A percentile compares a stretch with the other conserved stretches of the same genome.
Conservation (phyloP, 768 basidiomycete genomes). For the Suillus bovinus region DNA sequence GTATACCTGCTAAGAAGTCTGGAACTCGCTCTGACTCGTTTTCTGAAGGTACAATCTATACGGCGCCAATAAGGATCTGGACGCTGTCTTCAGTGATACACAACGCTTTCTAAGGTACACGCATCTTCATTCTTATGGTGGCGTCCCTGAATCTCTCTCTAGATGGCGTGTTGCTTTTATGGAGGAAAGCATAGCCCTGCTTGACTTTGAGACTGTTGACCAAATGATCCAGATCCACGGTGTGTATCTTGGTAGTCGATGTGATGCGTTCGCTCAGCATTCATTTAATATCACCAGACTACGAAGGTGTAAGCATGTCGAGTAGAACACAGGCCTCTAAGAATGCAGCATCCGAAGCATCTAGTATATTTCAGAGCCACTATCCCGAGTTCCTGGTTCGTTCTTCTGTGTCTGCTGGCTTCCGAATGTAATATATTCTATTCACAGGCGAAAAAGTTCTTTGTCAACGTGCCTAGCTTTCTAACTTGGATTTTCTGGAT, state of each 20-base stretch:
- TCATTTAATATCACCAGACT: slow-evolving; percentile 47
- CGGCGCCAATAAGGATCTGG: slow-evolving; percentile 64
- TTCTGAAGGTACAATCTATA: slow-evolving; percentile 72
- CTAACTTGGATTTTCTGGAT: slow-evolving; percentile 84
- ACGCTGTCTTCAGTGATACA: slow-evolving; percentile 75
- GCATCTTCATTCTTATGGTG: neutral
- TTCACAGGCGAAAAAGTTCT: slow-evolving; percentile 68
- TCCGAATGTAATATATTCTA: slow-evolving; percentile 1
- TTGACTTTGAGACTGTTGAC: slow-evolving; percentile 76
- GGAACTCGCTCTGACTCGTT: neutral
- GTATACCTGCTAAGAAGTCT: neutral
- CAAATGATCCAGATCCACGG: slow-evolving; percentile 77
- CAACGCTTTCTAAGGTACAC: slow-evolving; percentile 72
- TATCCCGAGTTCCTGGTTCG: slow-evolving; percentile 79
- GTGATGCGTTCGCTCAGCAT: neutral
- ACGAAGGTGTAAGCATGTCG: slow-evolving; percentile 66
- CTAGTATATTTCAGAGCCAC: slow-evolving; percentile 71
- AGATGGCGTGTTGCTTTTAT: slow-evolving; percentile 83
- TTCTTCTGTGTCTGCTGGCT: slow-evolving; percentile 1
- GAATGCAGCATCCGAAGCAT: slow-evolving; percentile 71
- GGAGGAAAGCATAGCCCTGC: slow-evolving; percentile 59
- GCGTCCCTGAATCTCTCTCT: slow-evolving; percentile 11
- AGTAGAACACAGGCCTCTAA: slow-evolving; percentile 76
- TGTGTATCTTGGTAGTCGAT: slow-evolving; percentile 20
- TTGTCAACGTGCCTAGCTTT: slow-evolving; percentile 76